Evolutionary conservation across 768 basidiomycete genomes (phyloP).

Genomic region (Pleurotus tuber-regium): DNA sequence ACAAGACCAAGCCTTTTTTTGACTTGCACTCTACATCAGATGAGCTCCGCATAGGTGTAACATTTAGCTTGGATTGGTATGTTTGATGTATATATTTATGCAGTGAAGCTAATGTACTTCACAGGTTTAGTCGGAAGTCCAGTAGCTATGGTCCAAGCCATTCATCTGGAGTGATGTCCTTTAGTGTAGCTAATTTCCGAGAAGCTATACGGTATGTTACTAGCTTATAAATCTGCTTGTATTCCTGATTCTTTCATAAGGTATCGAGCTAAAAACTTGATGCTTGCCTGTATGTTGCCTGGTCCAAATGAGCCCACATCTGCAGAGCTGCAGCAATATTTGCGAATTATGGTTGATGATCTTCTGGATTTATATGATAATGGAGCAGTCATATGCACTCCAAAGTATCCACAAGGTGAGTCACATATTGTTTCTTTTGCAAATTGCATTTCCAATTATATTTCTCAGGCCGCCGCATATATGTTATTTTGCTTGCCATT

Average conservation of each 20-base stretch:
- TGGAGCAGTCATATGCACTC: slow-evolving; percentile 16
- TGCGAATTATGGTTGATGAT: slow-evolving; percentile 26
- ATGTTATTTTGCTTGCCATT: slow-evolving; percentile 21
- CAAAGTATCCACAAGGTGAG: slow-evolving; percentile 20
- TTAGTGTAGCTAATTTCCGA: slow-evolving; percentile 17
- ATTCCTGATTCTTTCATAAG: slow-evolving; percentile 1
- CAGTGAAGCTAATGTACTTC: not conserved
- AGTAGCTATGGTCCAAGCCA: slow-evolving; percentile 18
- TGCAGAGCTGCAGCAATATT: slow-evolving; percentile 23
- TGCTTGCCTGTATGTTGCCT: slow-evolving; percentile 20
- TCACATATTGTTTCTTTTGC: no score
- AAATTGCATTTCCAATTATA: not conserved
- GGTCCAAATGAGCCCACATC: slow-evolving; percentile 26
- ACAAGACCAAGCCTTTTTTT: slow-evolving; percentile 14
- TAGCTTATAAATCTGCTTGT: not conserved
- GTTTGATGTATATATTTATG: not conserved
- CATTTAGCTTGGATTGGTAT: slow-evolving; percentile 18
- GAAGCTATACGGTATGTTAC: slow-evolving; percentile 11
- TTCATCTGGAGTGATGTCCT: slow-evolving; percentile 21
- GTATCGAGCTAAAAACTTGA: slow-evolving; percentile 20
- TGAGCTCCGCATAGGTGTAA: slow-evolving; percentile 19
- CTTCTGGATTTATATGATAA: slow-evolving; percentile 23
- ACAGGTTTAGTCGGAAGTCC: slow-evolving; percentile 15
- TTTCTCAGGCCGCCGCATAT: slow-evolving; percentile 17
- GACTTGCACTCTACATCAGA: not conserved